Conservation (phyloP, 441 rosid genomes). For the Flueggea neowawraea region DNA sequence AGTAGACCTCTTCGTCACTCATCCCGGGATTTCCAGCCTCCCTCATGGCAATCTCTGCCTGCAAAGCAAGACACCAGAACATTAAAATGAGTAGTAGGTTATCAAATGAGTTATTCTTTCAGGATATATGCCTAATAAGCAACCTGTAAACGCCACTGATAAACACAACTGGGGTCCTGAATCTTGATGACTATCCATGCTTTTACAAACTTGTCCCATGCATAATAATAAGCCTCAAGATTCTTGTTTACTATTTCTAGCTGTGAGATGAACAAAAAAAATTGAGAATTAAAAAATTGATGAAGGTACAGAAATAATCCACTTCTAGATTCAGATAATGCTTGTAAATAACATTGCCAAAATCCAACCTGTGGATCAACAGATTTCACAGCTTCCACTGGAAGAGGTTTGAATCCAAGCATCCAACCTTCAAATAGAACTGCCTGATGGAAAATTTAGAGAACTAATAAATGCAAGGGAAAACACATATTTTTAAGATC, state of each 20-base stretch:
- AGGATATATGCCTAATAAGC: not conserved
- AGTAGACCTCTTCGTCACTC: conserved; percentile 81
- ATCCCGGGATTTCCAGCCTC: conserved; percentile 83
- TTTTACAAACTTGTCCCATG: conserved; percentile 84
- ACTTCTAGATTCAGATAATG: no score
- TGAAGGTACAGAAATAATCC: not conserved
- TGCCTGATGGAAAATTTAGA: conserved; percentile 43
- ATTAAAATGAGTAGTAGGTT: not conserved
- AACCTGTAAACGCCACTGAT: conserved; percentile 97
- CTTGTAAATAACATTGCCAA: not conserved
- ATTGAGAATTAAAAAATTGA: not conserved
- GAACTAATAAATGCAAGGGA: not conserved
- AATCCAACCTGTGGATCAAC: conserved; percentile 82
- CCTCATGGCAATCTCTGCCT: conserved; percentile 97
- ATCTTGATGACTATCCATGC: conserved; percentile 92
- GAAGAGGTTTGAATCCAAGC: conserved; percentile 91
- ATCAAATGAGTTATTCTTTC: not conserved
- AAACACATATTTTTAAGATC: not conserved
- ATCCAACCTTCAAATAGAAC: conserved; percentile 97
- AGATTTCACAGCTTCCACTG: conserved; percentile 53
- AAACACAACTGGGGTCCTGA: conserved; percentile 85
- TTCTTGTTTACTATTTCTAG: conserved; percentile 76
- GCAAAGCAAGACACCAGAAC: conserved; percentile 13
- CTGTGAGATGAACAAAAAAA: conserved; percentile 27
- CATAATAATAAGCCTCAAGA: conserved; percentile 83